A percentile compares a stretch with the other conserved stretches of the same genome.
phyloP scores from a whole-genome alignment of 2,329 filamentous ascomycete species.

The Gnomoniopsis sp. region DNA sequence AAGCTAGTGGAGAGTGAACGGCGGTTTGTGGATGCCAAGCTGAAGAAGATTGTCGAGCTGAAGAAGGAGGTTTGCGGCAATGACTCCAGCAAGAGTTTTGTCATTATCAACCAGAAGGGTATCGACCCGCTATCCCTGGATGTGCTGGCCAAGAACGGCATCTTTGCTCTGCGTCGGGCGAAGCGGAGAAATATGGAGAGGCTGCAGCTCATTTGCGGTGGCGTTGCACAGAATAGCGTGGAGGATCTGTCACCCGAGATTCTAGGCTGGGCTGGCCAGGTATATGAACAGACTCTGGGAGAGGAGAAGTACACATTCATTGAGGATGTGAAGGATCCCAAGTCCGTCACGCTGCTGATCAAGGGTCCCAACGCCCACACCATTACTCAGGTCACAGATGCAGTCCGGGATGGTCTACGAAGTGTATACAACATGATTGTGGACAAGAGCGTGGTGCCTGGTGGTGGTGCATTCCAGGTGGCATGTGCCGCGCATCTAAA shows the following conservation, averaged over 20 bases:
- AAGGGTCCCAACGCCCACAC: constrained; percentile 97
- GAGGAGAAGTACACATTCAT: constrained; percentile 99
- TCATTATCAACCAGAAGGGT: constrained; percentile 98
- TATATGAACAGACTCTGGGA: constrained; percentile 95
- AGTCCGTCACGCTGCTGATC: constrained; percentile 95
- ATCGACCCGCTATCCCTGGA: constrained; percentile 96
- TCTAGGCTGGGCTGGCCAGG: constrained; percentile 91
- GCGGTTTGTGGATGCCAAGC: constrained; percentile 90
- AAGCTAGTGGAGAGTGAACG: constrained; percentile 98
- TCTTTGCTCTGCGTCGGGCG: constrained; percentile 86
- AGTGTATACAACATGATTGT: constrained; percentile 99
- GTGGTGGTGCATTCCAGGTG: constrained; percentile 93
- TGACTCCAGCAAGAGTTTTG: constrained; percentile 92
- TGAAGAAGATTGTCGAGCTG: constrained; percentile 94
- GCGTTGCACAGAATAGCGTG: constrained; percentile 89
- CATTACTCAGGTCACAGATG: constrained; percentile 94
- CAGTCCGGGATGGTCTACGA: constrained; percentile 88
- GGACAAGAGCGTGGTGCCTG: constrained; percentile 92
- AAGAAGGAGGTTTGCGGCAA: constrained; percentile 97
- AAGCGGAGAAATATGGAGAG: constrained; percentile 99
- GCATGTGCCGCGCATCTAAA: constrained; percentile 84
- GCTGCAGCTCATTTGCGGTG: constrained; percentile 90
- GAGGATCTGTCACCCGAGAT: constrained; percentile 86
- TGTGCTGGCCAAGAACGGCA: constrained; percentile 96
- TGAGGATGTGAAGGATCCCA: constrained; percentile 97